Conservation (phyloP, 495 filamentous ascomycete species). For the Entonaema liquescens region DNA sequence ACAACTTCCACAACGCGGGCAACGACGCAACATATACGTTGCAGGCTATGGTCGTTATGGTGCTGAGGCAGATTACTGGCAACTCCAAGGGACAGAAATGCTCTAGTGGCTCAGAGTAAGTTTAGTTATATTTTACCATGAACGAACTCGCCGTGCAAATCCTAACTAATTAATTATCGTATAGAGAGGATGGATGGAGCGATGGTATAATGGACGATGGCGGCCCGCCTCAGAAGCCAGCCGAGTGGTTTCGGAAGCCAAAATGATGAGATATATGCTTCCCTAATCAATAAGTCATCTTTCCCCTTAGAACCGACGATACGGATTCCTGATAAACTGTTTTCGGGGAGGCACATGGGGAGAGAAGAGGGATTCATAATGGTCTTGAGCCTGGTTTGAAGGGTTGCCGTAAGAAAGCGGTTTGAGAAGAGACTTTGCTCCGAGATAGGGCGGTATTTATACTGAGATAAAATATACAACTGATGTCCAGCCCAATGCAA, state of each 20-base stretch:
- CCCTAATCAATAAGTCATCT: no score
- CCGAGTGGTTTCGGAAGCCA: background rate
- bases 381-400: background rate
- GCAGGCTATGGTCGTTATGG: constrained; percentile 74
- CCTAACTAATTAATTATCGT: constrained; percentile 8
- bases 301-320: background rate
- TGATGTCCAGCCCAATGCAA: constrained; percentile 22
- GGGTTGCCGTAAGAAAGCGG: background rate
- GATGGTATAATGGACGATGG: constrained; percentile 44
- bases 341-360: background rate
- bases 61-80: constrained; percentile 53
- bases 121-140: background rate
- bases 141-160: background rate
- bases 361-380: background rate
- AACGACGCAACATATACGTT: constrained; percentile 92
- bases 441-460: constrained; percentile 7
- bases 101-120: constrained; percentile 15
- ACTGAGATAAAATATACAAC: constrained; percentile 23
- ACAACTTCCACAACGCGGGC: constrained; percentile 87
- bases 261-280: no score
- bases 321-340: background rate
- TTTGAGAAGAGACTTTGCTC: constrained; percentile 41
- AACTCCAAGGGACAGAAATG: background rate
- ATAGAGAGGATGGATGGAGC: constrained; percentile 36
- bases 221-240: constrained; percentile 31